Evolutionary conservation across 2,329 filamentous ascomycete species (phyloP), one percentile per base, ranked within the genome.

Genomic region (Metarhizium anisopliae): DNA sequence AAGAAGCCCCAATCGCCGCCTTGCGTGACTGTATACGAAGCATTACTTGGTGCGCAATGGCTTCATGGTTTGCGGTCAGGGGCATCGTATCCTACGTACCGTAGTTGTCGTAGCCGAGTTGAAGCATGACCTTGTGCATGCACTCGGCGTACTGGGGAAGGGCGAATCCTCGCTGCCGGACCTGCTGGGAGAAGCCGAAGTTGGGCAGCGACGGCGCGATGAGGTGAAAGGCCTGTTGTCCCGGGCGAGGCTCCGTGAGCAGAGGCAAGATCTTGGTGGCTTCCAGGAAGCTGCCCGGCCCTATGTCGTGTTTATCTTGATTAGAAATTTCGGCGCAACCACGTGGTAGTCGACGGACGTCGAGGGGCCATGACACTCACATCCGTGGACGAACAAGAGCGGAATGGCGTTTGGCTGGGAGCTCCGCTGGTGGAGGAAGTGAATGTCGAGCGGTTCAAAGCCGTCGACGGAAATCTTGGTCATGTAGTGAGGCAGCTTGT

Each of bases 1-100:
- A 78, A 76, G 64, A 77, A 83, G 18, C 86, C 87, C 86, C 85
- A 89, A 64, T 90, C 86, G 32, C 87, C 87, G 59, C 84, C 85
- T 68, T 88, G 81, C 0, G 76, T 79, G 6, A 74, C 66, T 68
- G 32, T 11, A 11, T 11, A 11, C 7, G 7, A 11, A n/a, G 2
- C 5, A 14, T 86, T 72, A 16, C 40, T 16, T 66, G 89, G 86
- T 3, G 62, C 32, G 10, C 18, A 25, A 47, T 8, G 6, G 35
- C 6, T 52, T 18, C 16, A 10, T 13, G 16, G 5, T 4, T 3
- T 20, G 2, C 14, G 11, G 13, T 11, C 5, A 25, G 18, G 11
- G 7, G 32, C 4, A 11, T 11, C 32, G 32, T 11, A 11, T 49
- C 59, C 1, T 52, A 69, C 59, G 1, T 52, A 69, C 68, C 67